Evolutionary conservation across 805 yeast genomes (phyloP), one percentile per base, ranked within the genome.

Genomic region (Wickerhamiella siamensis): DNA sequence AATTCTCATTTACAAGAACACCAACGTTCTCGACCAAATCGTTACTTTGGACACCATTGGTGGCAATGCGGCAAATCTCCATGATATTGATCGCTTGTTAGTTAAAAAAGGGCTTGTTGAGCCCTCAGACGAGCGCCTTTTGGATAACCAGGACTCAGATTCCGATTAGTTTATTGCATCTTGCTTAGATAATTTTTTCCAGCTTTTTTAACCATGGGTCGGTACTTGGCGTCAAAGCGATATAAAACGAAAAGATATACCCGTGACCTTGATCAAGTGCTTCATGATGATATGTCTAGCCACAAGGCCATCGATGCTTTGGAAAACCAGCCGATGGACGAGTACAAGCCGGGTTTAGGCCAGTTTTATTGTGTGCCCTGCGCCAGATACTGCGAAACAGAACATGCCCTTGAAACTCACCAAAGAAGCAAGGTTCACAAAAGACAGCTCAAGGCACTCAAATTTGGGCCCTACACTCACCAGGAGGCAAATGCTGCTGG

Each of bases 291-390:
- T 55, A 61, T 91, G 40, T 65, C 79, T 2, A 61, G 75, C 3
- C 67, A 71, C 32, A 80, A 77, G 31, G 64, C 78, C n/a, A 78
- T 84, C 42, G 60, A 69, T 43, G 65, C 69, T 33, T 67, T 86
- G 43, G 44, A 47, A 32, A 72, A 82, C 57, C 97, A 88, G 61
- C 81, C 83, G 4, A 60, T 82, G 43, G 95, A 88, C 60, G 97
- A 88, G 63, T 74, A 77, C 35, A 79, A 79, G 56, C 87, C 96
- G 1, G 99, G 99, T 1, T 64, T 91, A 50, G 99, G 95, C 14
- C 97, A 91, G 62, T 79, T 74, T 61, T 91, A 83, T 61, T 91
- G 97, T 62, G 70, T 91, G 41, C 94, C 86, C 49, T 91, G 99
- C 68, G 93, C 94, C 38, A 82, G 79, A 58, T 84, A 91, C 61